These are phyloP conservation scores for Globisporangium emineosum DNA, from an alignment of 352 stramenopile genomes.

Conservation along the genomic window DNA sequence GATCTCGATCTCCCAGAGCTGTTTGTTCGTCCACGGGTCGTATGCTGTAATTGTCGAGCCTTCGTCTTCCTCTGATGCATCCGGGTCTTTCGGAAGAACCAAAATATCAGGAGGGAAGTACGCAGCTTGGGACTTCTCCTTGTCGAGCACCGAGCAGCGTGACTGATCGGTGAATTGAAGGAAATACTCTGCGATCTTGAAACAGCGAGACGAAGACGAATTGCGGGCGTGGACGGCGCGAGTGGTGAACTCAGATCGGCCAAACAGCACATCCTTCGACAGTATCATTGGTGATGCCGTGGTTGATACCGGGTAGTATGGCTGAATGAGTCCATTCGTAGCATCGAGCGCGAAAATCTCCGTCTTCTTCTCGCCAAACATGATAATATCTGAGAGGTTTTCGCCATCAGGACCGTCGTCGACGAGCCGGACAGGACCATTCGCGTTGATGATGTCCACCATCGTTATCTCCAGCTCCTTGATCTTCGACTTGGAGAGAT, in stretches of 20 bases:
- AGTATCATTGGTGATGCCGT: slow-evolving; percentile 18
- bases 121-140: slow-evolving; percentile 9
- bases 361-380: slow-evolving; percentile 76
- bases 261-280: slow-evolving; percentile 55
- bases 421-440: slow-evolving; percentile 58
- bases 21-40: slow-evolving; percentile 64
- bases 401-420: slow-evolving; percentile 24
- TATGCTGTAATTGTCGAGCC: slow-evolving; percentile 69
- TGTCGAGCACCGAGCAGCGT: slow-evolving; percentile 35
- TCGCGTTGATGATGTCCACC: slow-evolving; percentile 70
- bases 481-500: slow-evolving; percentile 56
- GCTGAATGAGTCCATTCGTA: slow-evolving; percentile 52
- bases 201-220: slow-evolving; percentile 55
- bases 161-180: slow-evolving; percentile 62
- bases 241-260: slow-evolving; percentile 71
- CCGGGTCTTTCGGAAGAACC: slow-evolving; percentile 55
- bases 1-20: slow-evolving; percentile 74
- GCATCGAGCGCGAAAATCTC: slow-evolving; percentile 72
- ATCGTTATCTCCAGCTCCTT: slow-evolving; percentile 78
- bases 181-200: slow-evolving; percentile 85
- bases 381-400: slow-evolving; percentile 51
- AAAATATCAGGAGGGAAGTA: slow-evolving; percentile 44
- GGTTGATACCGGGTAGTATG: slow-evolving; percentile 29
- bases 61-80: slow-evolving; percentile 46
- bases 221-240: slow-evolving; percentile 61